A percentile compares a stretch with the other conserved stretches of the same genome.
These are phyloP conservation scores for Botryobasidium botryosum DNA, from an alignment of 768 basidiomycete species.

Conservation along the genomic window DNA sequence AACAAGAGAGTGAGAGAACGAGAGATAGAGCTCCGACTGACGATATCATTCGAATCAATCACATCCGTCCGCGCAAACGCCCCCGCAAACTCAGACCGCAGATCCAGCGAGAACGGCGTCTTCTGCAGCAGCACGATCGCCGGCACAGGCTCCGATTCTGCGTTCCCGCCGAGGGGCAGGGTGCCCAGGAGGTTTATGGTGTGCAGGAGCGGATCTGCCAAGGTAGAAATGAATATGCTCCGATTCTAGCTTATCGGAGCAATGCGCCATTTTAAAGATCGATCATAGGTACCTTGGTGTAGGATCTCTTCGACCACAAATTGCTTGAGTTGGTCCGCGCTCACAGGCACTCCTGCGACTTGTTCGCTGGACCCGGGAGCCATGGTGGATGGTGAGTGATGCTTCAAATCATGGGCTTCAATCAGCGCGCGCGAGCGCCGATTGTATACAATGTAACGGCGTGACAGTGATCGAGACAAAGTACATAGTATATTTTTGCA, in stretches of 20 bases:
- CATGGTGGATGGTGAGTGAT: too few species aligned
- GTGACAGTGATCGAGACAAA: too few species aligned
- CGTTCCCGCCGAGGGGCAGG: constrained; percentile 23
- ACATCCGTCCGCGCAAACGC: constrained; percentile 23
- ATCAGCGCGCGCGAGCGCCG: too few species aligned
- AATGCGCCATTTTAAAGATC: not conserved
- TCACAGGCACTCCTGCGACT: too few species aligned
- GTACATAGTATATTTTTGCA: too few species aligned
- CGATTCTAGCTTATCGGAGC: not conserved
- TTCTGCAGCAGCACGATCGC: constrained; percentile 49
- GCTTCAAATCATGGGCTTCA: too few species aligned
- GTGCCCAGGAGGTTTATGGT: constrained; percentile 52
- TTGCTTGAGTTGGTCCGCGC: constrained; percentile 18
- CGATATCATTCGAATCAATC: constrained; percentile 52
- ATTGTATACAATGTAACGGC: too few species aligned
- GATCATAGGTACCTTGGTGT: constrained; percentile 29
- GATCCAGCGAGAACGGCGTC: constrained; percentile 38
- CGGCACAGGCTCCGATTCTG: constrained; percentile 22
- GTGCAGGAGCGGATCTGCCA: constrained; percentile 43
- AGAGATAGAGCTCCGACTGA: constrained; percentile 19
- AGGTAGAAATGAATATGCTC: not conserved
- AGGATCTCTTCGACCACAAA: constrained; percentile 39
- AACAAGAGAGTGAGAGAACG: too few species aligned
- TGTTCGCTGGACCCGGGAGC: too few species aligned
- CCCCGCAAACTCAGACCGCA: constrained; percentile 24